Conservation (phyloP, 1,284 basidiomycete genomes). For the Testicularia cyperi region DNA sequence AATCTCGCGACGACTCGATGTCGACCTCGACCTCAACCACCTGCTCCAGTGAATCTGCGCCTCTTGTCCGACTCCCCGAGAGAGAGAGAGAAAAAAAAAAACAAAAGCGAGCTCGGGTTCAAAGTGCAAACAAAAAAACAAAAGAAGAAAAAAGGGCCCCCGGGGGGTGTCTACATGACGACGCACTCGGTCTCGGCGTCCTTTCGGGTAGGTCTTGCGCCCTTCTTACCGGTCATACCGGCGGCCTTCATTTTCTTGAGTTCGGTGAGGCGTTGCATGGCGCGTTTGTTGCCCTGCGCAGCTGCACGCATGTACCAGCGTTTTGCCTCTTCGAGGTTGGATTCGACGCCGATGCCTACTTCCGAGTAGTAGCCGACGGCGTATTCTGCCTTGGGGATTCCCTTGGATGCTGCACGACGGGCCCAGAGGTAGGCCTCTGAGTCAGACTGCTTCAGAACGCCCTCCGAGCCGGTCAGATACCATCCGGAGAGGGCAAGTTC, state of each 20-base stretch:
- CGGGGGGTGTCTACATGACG: constrained; percentile 34
- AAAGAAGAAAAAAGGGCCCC: too few relatives aligned
- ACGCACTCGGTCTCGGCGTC: constrained; percentile 51
- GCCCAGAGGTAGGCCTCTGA: constrained; percentile 81
- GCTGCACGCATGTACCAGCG: constrained; percentile 89
- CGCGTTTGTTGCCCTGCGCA: constrained; percentile 89
- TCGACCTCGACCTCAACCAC: too few relatives aligned
- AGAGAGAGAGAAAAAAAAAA: too few relatives aligned
- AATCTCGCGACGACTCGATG: too few relatives aligned
- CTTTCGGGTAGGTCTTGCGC: constrained; percentile 45
- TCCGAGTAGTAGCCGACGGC: constrained; percentile 92
- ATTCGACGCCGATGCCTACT: constrained; percentile 94
- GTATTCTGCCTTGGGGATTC: constrained; percentile 67
- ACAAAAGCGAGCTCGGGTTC: too few relatives aligned
- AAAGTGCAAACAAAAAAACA: too few relatives aligned
- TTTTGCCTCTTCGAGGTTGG: constrained; percentile 92
- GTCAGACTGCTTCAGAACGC: constrained; percentile 94
- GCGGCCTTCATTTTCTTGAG: constrained; percentile 59
- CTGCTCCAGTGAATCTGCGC: too few relatives aligned
- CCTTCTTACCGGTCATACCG: constrained; percentile 38
- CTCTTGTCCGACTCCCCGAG: too few relatives aligned
- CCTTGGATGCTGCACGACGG: constrained; percentile 61
- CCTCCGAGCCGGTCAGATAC: constrained; percentile 82
- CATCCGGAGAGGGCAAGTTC: constrained; percentile 95
- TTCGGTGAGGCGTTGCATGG: constrained; percentile 91